Evolutionary conservation across 1,284 basidiomycete genomes (phyloP).

Genomic region (Papiliotrema flavescens): DNA sequence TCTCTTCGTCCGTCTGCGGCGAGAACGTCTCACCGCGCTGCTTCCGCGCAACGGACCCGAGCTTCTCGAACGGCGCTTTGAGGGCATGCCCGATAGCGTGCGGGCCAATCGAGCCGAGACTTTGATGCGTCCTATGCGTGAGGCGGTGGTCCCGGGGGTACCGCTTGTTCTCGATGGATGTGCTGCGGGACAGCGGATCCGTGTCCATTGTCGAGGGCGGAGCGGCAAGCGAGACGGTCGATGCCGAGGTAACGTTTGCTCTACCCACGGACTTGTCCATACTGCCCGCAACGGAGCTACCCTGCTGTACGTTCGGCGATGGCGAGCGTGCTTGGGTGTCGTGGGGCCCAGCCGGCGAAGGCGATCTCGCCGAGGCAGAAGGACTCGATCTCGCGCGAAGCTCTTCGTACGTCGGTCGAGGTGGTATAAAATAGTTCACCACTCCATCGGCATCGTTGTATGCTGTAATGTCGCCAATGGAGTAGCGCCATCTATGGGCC

Average conservation of each 20-base stretch:
- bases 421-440: constrained; percentile 44
- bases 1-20: constrained; percentile 2
- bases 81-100: constrained; percentile 19
- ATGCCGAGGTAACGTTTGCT: constrained; percentile 10
- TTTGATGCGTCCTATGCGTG: constrained; percentile 25
- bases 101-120: constrained; percentile 17
- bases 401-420: constrained; percentile 11
- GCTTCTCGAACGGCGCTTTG: constrained; percentile 29
- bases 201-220: neutral
- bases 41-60: constrained; percentile 20
- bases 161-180: constrained; percentile 14
- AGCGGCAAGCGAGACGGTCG: constrained; percentile 12
- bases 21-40: constrained; percentile 9
- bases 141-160: constrained; percentile 8
- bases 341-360: neutral
- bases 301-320: neutral
- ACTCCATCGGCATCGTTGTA: constrained; percentile 33
- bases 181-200: neutral
- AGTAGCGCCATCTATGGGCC: constrained; percentile 31
- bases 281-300: constrained; percentile 16
- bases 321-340: neutral
- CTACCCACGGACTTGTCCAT: constrained; percentile 1
- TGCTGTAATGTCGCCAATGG: constrained; percentile 31
- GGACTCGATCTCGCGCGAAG: neutral
- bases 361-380: neutral